Evolutionary conservation across 805 yeast genomes (phyloP).

Genomic region (Cyberlindnera lachancei): DNA sequence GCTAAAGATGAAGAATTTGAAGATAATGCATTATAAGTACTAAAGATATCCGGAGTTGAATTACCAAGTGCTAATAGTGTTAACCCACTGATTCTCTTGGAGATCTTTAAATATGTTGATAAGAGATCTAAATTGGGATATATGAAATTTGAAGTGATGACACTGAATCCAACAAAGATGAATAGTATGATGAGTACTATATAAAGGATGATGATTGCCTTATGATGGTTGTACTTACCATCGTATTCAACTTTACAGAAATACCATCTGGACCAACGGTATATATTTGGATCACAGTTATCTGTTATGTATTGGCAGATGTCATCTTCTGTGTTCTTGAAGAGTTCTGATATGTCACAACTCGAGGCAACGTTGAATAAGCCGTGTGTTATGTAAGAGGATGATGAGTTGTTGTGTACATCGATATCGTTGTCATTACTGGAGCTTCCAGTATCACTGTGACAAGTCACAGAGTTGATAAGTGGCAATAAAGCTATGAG

Average conservation of each 20-base stretch:
- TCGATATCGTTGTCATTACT: too few relatives aligned
- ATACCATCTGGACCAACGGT: conserved; percentile 2
- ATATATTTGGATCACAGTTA: neutral
- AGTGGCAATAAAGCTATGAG: too few relatives aligned
- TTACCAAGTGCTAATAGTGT: conserved; percentile 88
- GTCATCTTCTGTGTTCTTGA: neutral
- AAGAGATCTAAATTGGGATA: conserved; percentile 72
- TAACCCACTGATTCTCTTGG: conserved; percentile 77
- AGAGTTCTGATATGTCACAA: conserved; percentile 2
- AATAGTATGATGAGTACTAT: conserved; percentile 37
- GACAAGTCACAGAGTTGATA: too few relatives aligned
- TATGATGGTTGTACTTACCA: neutral
- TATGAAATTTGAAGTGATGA: conserved; percentile 74
- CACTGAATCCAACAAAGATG: conserved; percentile 42
- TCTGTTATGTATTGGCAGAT: conserved; percentile 4
- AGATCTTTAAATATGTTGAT: conserved; percentile 51
- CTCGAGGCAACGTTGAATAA: too few relatives aligned
- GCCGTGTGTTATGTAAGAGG: too few relatives aligned
- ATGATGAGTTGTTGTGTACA: too few relatives aligned
- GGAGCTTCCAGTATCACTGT: too few relatives aligned
- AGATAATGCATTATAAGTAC: conserved; percentile 77
- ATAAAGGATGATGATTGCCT: neutral
- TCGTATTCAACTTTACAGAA: too few relatives aligned
- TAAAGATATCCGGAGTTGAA: conserved; percentile 83
- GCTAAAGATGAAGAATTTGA: conserved; percentile 72